Evolutionary conservation across 164 flowering plant species (phyloP).

Genomic region (Dillenia turbinata): DNA sequence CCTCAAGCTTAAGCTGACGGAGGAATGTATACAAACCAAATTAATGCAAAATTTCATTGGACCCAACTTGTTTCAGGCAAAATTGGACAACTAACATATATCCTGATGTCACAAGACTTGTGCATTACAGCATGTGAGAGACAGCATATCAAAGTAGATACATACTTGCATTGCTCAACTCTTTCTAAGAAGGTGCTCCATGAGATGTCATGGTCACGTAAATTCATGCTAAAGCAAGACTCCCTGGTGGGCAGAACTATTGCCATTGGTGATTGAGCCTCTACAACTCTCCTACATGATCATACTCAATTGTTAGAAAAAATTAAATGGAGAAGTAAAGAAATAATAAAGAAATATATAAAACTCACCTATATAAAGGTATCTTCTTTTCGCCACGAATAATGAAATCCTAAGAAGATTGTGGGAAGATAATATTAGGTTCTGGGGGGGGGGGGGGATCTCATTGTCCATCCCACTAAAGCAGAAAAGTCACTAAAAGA

Average conservation of each 20-base stretch:
- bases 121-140: too few relatives aligned
- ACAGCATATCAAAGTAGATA: too few relatives aligned
- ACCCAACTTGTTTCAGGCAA: too few relatives aligned
- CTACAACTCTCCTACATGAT: constrained; percentile 73
- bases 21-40: too few relatives aligned
- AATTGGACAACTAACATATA: too few relatives aligned
- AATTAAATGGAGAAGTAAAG: neutral
- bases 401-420: constrained; percentile 56
- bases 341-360: neutral
- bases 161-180: constrained; percentile 51
- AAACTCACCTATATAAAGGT: constrained; percentile 78
- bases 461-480: too few relatives aligned
- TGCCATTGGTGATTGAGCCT: constrained; percentile 76
- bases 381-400: constrained; percentile 73
- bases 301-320: constrained; percentile 21
- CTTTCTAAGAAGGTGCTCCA: constrained; percentile 72
- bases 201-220: constrained; percentile 67
- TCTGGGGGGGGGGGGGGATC: too few relatives aligned
- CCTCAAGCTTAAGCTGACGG: too few relatives aligned
- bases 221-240: constrained; percentile 32
- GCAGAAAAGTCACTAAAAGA: too few relatives aligned
- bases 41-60: too few relatives aligned
- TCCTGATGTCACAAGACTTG: too few relatives aligned
- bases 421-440: too few relatives aligned
- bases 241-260: constrained; percentile 67